Conservation (phyloP, 129 eudicot genomes). For the Mikania micrantha region DNA sequence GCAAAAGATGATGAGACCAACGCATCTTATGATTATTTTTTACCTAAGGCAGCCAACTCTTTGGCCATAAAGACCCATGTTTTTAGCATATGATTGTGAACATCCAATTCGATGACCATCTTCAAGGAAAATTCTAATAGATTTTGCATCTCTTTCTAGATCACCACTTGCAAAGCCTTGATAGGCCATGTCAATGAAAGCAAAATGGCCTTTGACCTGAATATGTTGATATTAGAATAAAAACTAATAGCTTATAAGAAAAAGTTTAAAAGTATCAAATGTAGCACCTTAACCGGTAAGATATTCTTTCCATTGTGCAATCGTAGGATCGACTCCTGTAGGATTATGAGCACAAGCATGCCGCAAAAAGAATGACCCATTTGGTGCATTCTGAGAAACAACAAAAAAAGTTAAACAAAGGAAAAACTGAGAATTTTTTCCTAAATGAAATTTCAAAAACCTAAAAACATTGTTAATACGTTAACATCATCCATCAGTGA, state of each 20-base stretch:
- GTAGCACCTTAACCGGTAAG: slow-evolving; percentile 61
- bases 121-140: slow-evolving; percentile 86
- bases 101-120: too few relatives aligned
- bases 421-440: not conserved
- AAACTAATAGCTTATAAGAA: not conserved
- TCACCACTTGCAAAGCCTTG: slow-evolving; percentile 99
- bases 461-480: slow-evolving; percentile 33
- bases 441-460: not conserved
- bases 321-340: slow-evolving; percentile 96
- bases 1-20: too few relatives aligned
- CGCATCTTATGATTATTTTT: too few relatives aligned
- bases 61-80: too few relatives aligned
- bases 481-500: slow-evolving; percentile 81
- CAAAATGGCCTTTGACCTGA: slow-evolving; percentile 92
- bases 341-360: slow-evolving; percentile 99
- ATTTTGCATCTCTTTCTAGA: slow-evolving; percentile 87
- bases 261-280: not conserved
- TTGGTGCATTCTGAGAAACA: slow-evolving; percentile 78
- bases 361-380: slow-evolving; percentile 88
- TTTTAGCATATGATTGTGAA: too few relatives aligned
- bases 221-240: not conserved
- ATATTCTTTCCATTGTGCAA: slow-evolving; percentile 89
- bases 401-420: not conserved
- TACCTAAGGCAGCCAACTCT: too few relatives aligned
- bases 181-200: slow-evolving; percentile 98